Base-by-base conservation (phyloP, 495 filamentous ascomycete genomes). In the Talaromyces thailandensis region DNA sequence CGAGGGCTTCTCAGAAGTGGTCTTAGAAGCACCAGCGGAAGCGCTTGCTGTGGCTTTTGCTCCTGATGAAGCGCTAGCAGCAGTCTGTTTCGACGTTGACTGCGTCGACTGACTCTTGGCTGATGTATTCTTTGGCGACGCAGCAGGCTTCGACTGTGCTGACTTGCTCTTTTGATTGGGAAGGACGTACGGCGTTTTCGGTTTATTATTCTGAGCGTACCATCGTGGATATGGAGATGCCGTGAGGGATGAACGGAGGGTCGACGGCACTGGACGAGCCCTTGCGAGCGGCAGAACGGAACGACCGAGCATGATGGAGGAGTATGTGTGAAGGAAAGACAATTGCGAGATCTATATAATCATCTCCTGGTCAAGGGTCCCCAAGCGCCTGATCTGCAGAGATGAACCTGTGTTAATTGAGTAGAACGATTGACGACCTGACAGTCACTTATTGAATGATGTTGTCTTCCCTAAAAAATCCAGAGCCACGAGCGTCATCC, bases 151-250 rank as follows among this genome's bases (percentile, higher is more conserved):
- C 64, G 57, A 65, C 50, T 61, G 64, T 56, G 7, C 50, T 37
- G 68, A 51, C 45, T 70, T 72, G 32, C 64, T 60, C 32, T 67
- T 62, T 61, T 72, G 40, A 12, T 43, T 67, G 57, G 79, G 78
- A 56, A 77, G 72, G 57, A 75, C 75, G 64, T 79, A 81, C 1
- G 77, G 73, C 60, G 76, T 66, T 63, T 76, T 78, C 31, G 76
- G 73, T 64, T 76, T 80, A 63, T 69, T 73, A 58, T 68, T 70
- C 66, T 81, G 79, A 56, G 79, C 78, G 66, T 81, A 83, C 61
- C 65, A 75, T 56, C 78, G 77, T 67, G 60, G 37, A 50, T 61
- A 29, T 32, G 35, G 4, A 40, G 35, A 64, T 74, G 71, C 43
- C 72, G 68, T 31, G 45, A 67, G 63, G 16, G 73, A 72, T 64